Conservation (phyloP, 805 yeast species). For the Kuraishia capsulata region DNA sequence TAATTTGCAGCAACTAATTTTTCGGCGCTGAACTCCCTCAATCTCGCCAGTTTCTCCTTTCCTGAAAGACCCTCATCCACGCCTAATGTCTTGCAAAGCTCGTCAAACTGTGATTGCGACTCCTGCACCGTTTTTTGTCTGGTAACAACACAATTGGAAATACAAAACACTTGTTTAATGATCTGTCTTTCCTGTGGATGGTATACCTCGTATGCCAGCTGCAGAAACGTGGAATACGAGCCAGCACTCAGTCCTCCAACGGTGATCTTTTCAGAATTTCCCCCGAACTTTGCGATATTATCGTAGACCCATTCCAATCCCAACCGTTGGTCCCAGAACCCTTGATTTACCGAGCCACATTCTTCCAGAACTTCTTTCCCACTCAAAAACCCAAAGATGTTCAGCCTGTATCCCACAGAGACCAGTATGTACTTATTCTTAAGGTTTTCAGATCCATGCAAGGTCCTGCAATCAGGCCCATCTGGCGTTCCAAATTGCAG, state of each 20-base stretch:
- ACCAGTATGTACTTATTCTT: constrained; percentile 26
- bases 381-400: constrained; percentile 27
- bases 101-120: constrained; percentile 25
- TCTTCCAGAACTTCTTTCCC: constrained; percentile 27
- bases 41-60: neutral
- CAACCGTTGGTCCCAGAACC: constrained; percentile 36
- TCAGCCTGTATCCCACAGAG: constrained; percentile 29
- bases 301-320: constrained; percentile 37
- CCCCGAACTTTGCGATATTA: constrained; percentile 35
- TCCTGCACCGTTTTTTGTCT: constrained; percentile 30
- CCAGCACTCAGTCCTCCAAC: constrained; percentile 42
- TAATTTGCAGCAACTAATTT: constrained; percentile 16
- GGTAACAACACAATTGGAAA: constrained; percentile 26
- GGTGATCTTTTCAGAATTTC: constrained; percentile 31
- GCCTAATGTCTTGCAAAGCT: constrained; percentile 18
- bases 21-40: neutral
- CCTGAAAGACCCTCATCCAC: constrained; percentile 7
- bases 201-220: constrained; percentile 31
- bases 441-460: constrained; percentile 18
- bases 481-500: constrained; percentile 25
- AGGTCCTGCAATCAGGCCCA: constrained; percentile 13
- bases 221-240: constrained; percentile 30
- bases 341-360: constrained; percentile 21
- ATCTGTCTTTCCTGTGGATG: constrained; percentile 28
- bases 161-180: constrained; percentile 26